These are phyloP conservation scores for Cystobasidium pallidum DNA, from an alignment of 1,284 basidiomycete species.

Conservation along the genomic window DNA sequence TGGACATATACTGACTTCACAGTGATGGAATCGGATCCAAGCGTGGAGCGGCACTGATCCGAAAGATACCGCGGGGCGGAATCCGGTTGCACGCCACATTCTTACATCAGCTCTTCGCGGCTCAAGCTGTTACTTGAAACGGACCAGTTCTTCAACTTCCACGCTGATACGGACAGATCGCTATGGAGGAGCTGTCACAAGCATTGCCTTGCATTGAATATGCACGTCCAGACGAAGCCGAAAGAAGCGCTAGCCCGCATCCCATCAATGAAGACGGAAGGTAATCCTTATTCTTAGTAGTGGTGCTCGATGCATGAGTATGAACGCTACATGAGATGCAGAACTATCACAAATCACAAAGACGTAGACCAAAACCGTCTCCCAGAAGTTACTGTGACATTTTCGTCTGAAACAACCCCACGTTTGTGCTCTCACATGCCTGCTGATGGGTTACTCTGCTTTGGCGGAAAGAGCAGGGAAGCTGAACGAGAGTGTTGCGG, in stretches of 20 bases:
- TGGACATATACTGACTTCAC: neutral
- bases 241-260: neutral
- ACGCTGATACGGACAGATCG: too few relatives aligned
- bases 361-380: neutral
- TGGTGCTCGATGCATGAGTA: slow-evolving; percentile 4
- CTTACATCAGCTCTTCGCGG: too few relatives aligned
- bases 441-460: neutral
- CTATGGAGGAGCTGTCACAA: too few relatives aligned
- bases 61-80: neutral
- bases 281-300: too few relatives aligned
- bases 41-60: neutral
- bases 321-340: slow-evolving; percentile 13
- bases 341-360: neutral
- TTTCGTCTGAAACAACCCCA: neutral
- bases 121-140: too few relatives aligned
- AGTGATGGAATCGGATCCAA: neutral
- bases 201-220: neutral
- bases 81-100: too few relatives aligned
- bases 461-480: slow-evolving; percentile 29
- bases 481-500: slow-evolving; percentile 35
- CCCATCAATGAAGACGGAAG: too few relatives aligned
- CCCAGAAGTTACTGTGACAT: neutral
- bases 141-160: too few relatives aligned
- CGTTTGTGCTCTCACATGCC: neutral
- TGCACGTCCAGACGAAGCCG: neutral